Evolutionary conservation across 139 green algal species (phyloP).

Genomic region (Dunaliella primolecta): DNA sequence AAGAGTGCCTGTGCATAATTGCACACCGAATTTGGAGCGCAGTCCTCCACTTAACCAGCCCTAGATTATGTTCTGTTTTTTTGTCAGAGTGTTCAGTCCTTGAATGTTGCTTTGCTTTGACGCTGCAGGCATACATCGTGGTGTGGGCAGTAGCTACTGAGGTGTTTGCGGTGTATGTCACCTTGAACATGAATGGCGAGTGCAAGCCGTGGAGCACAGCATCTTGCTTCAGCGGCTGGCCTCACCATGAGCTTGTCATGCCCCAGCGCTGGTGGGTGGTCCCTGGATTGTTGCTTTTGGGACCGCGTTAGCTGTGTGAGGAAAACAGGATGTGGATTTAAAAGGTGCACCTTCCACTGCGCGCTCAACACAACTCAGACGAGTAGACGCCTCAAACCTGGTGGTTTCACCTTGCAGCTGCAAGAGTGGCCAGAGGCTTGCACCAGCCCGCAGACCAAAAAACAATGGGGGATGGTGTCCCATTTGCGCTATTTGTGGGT

Average conservation of each 20-base stretch:
- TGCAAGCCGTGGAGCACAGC: slow-evolving; percentile 35
- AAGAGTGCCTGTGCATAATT: not conserved
- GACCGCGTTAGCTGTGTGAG: too few relatives aligned
- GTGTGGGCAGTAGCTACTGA: slow-evolving; percentile 8
- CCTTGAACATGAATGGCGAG: slow-evolving; percentile 27
- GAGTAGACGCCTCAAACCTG: too few relatives aligned
- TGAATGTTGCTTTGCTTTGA: not conserved
- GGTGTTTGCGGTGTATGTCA: slow-evolving; percentile 24
- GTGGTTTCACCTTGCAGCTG: too few relatives aligned
- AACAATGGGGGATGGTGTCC: too few relatives aligned
- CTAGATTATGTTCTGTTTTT: too few relatives aligned
- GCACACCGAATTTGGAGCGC: not conserved
- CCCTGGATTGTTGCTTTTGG: not conserved
- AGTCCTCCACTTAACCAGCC: not conserved
- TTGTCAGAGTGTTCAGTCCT: not conserved
- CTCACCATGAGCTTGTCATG: slow-evolving; percentile 14
- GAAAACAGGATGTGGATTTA: too few relatives aligned
- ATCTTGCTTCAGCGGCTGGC: slow-evolving; percentile 34
- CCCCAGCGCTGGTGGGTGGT: slow-evolving; percentile 23
- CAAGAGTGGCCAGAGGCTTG: too few relatives aligned
- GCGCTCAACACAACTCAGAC: too few relatives aligned
- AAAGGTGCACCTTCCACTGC: too few relatives aligned
- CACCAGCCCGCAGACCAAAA: too few relatives aligned
- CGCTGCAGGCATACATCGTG: slow-evolving; percentile 22
- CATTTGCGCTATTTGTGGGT: too few relatives aligned